These are phyloP conservation scores for Melampsora americana DNA, from an alignment of 1,284 basidiomycete species.

Conservation along the genomic window DNA sequence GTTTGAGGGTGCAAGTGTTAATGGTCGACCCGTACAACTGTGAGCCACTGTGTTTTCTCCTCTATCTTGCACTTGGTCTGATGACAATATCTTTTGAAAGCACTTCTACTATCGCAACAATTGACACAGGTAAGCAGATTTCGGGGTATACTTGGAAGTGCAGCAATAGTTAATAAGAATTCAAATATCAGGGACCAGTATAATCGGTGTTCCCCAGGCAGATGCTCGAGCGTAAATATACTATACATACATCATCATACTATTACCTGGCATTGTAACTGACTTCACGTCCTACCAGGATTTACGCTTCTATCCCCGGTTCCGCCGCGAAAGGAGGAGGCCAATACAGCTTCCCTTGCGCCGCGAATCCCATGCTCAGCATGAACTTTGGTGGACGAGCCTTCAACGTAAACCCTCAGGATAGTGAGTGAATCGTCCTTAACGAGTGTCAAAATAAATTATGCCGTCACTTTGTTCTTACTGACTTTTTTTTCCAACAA, in stretches of 20 bases:
- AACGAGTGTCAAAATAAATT: background rate
- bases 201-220: constrained; percentile 22
- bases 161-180: background rate
- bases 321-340: background rate
- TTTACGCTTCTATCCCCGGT: constrained; percentile 31
- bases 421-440: constrained; percentile 6
- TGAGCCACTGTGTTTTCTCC: background rate
- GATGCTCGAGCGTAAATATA: constrained; percentile 24
- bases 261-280: background rate
- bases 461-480: background rate
- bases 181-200: constrained; percentile 14
- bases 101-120: constrained; percentile 21
- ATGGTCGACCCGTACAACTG: constrained; percentile 8
- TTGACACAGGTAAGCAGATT: constrained; percentile 29
- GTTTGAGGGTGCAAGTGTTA: constrained; percentile 26
- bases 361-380: constrained; percentile 6
- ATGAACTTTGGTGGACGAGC: constrained; percentile 26
- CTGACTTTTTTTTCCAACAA: too few species aligned
- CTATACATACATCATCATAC: background rate
- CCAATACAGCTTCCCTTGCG: constrained; percentile 32
- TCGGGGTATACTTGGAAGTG: background rate
- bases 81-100: background rate
- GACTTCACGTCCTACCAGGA: background rate
- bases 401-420: constrained; percentile 28
- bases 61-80: background rate